Percentiles rank a stretch among this genome's conserved stretches.
Conservation (phyloP, 148 eudicot species). For the Chenopodium quinoa region DNA sequence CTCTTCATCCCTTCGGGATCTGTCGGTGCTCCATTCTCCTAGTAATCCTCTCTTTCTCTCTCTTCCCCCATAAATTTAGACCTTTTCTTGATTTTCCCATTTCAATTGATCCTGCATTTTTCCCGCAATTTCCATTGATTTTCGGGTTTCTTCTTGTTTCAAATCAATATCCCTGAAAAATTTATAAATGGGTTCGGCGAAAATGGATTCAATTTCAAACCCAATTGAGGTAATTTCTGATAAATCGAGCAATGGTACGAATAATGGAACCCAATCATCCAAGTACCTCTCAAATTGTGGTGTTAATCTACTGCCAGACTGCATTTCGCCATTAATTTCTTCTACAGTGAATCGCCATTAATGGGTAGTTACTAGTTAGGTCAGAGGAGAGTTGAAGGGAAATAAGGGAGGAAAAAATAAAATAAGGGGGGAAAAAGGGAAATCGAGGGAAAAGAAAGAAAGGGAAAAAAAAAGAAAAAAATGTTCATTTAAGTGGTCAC, state of each 20-base stretch:
- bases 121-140: neutral
- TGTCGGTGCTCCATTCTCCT: slow-evolving; percentile 22
- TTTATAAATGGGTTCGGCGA: slow-evolving; percentile 21
- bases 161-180: neutral
- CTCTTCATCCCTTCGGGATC: neutral
- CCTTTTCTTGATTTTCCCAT: neutral
- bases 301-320: no score
- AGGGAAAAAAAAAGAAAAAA: no score
- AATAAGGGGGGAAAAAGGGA: no score
- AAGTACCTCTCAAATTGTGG: no score
- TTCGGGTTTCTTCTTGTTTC: neutral
- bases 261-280: slow-evolving; percentile 26
- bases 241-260: slow-evolving; percentile 15
- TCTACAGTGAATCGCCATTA: no score
- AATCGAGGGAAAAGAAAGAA: no score
- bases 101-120: neutral
- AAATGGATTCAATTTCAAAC: slow-evolving; percentile 4
- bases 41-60: neutral
- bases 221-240: slow-evolving; percentile 4
- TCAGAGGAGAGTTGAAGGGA: no score
- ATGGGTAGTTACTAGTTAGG: no score
- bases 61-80: neutral
- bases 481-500: no score
- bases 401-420: no score
- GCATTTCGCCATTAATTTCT: no score